Evolutionary conservation across 129 eudicot genomes (phyloP), one percentile per base, ranked within the genome.

Genomic region (Lactuca saligna): DNA sequence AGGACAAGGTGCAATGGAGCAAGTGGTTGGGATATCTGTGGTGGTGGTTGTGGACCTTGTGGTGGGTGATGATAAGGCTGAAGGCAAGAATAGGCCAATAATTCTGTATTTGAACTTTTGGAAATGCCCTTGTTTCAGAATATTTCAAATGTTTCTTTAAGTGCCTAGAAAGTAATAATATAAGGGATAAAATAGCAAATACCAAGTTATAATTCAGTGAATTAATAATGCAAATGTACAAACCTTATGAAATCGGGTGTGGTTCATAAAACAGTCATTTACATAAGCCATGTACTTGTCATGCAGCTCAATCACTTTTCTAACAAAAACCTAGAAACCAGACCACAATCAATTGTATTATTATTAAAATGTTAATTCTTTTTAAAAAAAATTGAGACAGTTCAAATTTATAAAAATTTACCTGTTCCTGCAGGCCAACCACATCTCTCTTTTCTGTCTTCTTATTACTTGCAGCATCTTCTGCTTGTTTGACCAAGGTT

Each of bases 401-500:
- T 54, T 46, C 37, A 13, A 48, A 34, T 32, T 42, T 55, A 51
- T 16, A 32, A 42, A 3, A 53, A 69, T 48, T 20, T 71, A 91
- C 97, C 93, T 91, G 97, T 61, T 87, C 97, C 78, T 91, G 97
- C 76, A 85, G 79, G 62, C 97, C 97, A 69, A 87, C 86, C 56
- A 87, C 79, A 25, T 91, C 97, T 79, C 66, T 84, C 81, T 90
- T 90, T n/a, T 90, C 95, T 20, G 20, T 1, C 20, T 20, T 20
- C 20, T 0, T 20, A 20, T 20, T 20, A 20, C 20, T 20, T 20
- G 20, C 20, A 20, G 20, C 20, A 20, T 20, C 20, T 20, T 20
- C 20, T 20, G 0, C 20, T 1, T 20, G 20, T 20, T 20, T 20
- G 20, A 20, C 20, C 20, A 20, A 20, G 20, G 20, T 20, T 20